Conservation (phyloP, 768 basidiomycete genomes). For the Brasilioporus rufonigricans region DNA sequence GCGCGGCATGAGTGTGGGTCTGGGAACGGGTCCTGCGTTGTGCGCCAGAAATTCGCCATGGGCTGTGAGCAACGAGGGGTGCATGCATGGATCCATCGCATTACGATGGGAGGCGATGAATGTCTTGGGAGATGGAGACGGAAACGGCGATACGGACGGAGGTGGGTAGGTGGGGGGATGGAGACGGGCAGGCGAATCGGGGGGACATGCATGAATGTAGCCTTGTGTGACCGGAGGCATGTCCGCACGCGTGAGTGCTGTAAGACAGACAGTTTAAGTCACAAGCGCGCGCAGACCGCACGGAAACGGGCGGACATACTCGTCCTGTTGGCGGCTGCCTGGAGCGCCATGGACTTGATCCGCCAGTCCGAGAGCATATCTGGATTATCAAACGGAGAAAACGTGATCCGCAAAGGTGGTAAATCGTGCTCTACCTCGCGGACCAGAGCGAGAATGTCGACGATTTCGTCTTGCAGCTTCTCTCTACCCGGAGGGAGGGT, state of each 20-base stretch:
- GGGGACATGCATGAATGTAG: conserved; percentile 21
- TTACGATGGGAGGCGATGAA: conserved; percentile 38
- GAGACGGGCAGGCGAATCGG: conserved; percentile 26
- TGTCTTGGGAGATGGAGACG: conserved; percentile 8
- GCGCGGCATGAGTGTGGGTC: conserved; percentile 42
- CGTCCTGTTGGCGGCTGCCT: conserved; percentile 29
- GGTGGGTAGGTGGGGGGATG: conserved; percentile 30
- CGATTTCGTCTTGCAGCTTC: not conserved
- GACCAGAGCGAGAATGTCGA: conserved; percentile 24
- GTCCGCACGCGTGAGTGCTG: conserved; percentile 29
- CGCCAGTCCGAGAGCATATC: conserved; percentile 27
- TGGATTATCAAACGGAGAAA: conserved; percentile 34
- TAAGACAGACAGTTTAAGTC: not conserved
- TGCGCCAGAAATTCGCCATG: conserved; percentile 57
- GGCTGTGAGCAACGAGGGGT: conserved; percentile 34
- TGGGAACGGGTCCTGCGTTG: conserved; percentile 44
- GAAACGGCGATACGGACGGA: not conserved
- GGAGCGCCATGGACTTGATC: conserved; percentile 19
- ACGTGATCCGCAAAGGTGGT: conserved; percentile 31
- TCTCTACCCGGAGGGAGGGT: conserved; percentile 7
- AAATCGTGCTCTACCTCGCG: conserved; percentile 28
- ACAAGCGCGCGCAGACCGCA: not conserved
- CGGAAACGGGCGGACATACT: conserved; percentile 15
- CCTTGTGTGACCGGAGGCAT: conserved; percentile 35
- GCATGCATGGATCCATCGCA: conserved; percentile 39